Evolutionary conservation across 2,329 filamentous ascomycete species (phyloP), one percentile per base, ranked within the genome.

Genomic region (Trichoderma guizhouense): DNA sequence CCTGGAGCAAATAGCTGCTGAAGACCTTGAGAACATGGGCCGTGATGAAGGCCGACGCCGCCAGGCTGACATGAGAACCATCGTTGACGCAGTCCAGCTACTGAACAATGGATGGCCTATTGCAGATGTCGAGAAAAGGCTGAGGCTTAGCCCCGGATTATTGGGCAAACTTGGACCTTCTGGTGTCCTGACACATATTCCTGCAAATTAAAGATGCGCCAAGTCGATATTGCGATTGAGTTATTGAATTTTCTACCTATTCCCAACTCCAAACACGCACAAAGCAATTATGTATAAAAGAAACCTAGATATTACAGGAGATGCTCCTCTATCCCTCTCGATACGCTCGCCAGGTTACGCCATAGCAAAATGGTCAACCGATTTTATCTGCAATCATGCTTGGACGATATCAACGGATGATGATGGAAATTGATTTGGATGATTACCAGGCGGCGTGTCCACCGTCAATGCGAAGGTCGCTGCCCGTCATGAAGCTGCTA

Each of bases 401-500:
- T 36, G 5, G 7, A 43, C 8, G 15, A 24, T 28, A 26, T 36
- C 11, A 21, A 28, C n/a, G 15, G 47, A 18, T n/a, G 21, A 18
- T n/a, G 32, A 28, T 57, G 24, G 24, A 21, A 53, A 32, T 8
- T 62, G 36, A 24, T 62, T 43, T 24, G 43, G 36, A 1, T 15
- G 14, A 30, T 80, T 82, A 90, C 88, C 88, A 90, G 21, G 87
- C 86, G 53, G 83, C 80, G 77, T 94, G 91, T 0, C 92, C 92
- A 12, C 92, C 92, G 77, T 94, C 92, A 63, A 93, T 90, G 36
- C 91, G 83, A 78, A 94, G 78, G 75, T 92, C 90, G 39, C 88
- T 86, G 65, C 92, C 92, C 21, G 92, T 94, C 91, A 94, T 92
- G 84, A 92, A 94, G 74, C 85, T 84, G 57, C 88, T 91, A 18